These are phyloP conservation scores for Picochlorum sp. DNA, from an alignment of 139 green algal species.

Conservation along the genomic window DNA sequence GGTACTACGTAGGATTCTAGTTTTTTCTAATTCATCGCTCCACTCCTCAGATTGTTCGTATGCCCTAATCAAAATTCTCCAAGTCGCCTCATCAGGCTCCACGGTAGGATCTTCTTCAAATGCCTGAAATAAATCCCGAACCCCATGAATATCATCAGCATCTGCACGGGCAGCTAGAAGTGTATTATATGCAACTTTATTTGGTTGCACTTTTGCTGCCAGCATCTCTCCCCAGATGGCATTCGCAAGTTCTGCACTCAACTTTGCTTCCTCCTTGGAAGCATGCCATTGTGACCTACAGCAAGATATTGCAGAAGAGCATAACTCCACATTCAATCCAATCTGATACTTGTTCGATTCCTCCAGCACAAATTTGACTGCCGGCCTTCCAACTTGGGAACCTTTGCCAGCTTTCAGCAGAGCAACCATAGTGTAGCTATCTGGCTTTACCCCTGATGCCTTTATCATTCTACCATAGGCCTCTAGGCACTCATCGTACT, in stretches of 20 bases:
- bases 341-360: neutral
- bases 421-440: conserved; percentile 15
- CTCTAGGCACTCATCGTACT: neutral
- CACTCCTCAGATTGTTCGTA: neutral
- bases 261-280: neutral
- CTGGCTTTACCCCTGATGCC: neutral
- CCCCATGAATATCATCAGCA: conserved; percentile 2
- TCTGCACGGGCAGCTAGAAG: neutral
- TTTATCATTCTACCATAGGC: conserved; percentile 11
- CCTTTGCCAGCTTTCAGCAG: neutral
- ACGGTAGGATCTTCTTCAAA: neutral
- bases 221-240: neutral
- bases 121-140: neutral
- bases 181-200: conserved; percentile 1
- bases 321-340: conserved; percentile 2
- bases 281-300: neutral
- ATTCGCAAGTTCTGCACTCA: neutral
- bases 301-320: conserved; percentile 9
- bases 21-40: neutral
- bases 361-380: neutral
- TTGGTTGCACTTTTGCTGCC: neutral
- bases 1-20: neutral
- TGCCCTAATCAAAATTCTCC: neutral
- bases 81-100: neutral
- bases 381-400: neutral